These are phyloP conservation scores for Beauveria varroae DNA, from an alignment of 2,329 filamentous ascomycete genomes.

Conservation along the genomic window DNA sequence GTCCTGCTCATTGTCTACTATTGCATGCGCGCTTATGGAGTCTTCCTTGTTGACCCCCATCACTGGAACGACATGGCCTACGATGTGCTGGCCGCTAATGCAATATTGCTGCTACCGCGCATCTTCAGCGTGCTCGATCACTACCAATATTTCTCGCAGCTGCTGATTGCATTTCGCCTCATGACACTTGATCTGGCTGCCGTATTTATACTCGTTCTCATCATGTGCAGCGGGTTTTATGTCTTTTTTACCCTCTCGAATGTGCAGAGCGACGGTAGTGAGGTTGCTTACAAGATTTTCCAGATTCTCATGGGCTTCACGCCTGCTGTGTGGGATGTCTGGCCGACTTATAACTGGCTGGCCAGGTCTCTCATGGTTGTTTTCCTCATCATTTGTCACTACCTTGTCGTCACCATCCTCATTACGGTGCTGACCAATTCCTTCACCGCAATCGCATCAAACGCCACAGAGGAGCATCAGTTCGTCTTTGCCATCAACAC, in stretches of 20 bases:
- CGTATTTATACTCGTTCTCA: constrained; percentile 74
- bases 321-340: constrained; percentile 91
- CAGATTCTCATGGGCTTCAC: constrained; percentile 95
- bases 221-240: constrained; percentile 90
- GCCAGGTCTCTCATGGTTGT: constrained; percentile 69
- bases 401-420: constrained; percentile 86
- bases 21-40: constrained; percentile 78
- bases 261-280: constrained; percentile 59
- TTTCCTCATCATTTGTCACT: constrained; percentile 92
- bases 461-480: constrained; percentile 85
- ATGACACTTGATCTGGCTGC: constrained; percentile 89
- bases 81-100: constrained; percentile 87
- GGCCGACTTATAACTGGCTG: constrained; percentile 66
- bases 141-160: constrained; percentile 91
- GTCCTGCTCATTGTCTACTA: constrained; percentile 84
- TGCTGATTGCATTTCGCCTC: constrained; percentile 86
- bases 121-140: constrained; percentile 92
- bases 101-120: constrained; percentile 80
- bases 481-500: constrained; percentile 96
- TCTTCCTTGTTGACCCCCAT: constrained; percentile 70
- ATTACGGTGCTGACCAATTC: constrained; percentile 96
- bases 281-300: constrained; percentile 84
- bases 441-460: constrained; percentile 90
- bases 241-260: constrained; percentile 85
- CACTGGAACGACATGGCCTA: constrained; percentile 79